Evolutionary conservation across 2,329 filamentous ascomycete species (phyloP).

Genomic region (Colletotrichum trifolii): DNA sequence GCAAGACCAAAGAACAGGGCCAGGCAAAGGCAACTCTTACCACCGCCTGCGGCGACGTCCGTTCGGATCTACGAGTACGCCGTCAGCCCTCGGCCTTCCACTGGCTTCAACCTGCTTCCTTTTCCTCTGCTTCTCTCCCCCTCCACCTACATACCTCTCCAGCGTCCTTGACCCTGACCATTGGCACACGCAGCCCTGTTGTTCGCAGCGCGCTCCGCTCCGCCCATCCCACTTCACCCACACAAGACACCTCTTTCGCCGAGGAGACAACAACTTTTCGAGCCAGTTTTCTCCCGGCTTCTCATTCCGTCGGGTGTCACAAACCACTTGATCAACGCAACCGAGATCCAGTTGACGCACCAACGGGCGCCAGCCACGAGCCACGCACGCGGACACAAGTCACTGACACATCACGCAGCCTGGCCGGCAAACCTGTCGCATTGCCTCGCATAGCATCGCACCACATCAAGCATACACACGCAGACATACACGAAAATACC

Average conservation of each 20-base stretch:
- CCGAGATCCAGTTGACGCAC: constrained; percentile 22
- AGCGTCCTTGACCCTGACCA: not conserved
- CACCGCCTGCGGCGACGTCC: no score
- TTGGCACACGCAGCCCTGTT: not conserved
- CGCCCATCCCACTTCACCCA: constrained; percentile 8
- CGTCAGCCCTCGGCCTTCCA: not conserved
- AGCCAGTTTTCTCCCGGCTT: constrained; percentile 26
- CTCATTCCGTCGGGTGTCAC: constrained; percentile 23
- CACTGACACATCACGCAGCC: constrained; percentile 11
- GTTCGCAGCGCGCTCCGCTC: constrained; percentile 21
- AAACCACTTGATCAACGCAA: constrained; percentile 16
- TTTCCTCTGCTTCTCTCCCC: constrained; percentile 1
- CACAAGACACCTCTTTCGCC: constrained; percentile 15
- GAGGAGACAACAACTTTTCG: constrained; percentile 32
- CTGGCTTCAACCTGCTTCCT: not conserved
- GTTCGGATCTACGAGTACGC: not conserved
- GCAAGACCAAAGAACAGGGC: no score
- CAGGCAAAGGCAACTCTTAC: no score
- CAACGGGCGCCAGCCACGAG: constrained; percentile 28
- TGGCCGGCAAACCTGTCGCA: constrained; percentile 17
- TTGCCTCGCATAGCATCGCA: constrained; percentile 29
- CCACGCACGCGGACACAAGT: constrained; percentile 20
- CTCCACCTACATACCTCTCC: not conserved
- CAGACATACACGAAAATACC: no score
- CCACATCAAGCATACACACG: not conserved